Base-by-base conservation (phyloP, 1,139 yeast genomes). In the Geotrichum australiense region DNA sequence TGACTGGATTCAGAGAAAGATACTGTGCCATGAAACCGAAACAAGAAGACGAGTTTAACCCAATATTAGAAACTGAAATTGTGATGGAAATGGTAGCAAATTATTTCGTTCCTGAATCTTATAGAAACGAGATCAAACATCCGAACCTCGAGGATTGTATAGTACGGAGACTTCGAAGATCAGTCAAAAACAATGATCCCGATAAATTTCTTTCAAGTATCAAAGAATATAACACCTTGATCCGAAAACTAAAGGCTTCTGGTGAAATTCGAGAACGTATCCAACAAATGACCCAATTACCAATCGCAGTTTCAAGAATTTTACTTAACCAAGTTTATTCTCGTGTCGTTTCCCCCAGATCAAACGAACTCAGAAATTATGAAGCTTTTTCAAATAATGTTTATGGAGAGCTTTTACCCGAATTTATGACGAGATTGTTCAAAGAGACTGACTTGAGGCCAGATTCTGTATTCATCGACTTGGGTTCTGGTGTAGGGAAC, bases 401-500 rank as follows among this genome's bases (percentile, higher is more conserved):
- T 1, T 89, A 89, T 57, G 97, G 97, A 3, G 97, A 89, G 62
- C 65, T 89, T 43, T 67, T 89, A 55, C 96, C 96, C 0, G 69
- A 73, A 3, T 85, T 87, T 54, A 69, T 84, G 29, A 73, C 86
- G 39, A 77, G 72, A 51, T 80, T 84, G 1, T 77, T 82, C 52
- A 66, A 73, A 3, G 75, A 83, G 55, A 81, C 87, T 32, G 70
- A 68, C 1, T 65, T 86, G 39, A 61, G 64, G 25, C 70, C 78
- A 1, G 61, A 62, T 1, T 74, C 76, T 40, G 73, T 69, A 19
- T 87, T 86, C 55, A 78, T 87, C 48, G 96, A 84, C 61, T 67
- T 89, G 28, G 97, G 96, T 0, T 85, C 94, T 0, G 96, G 96
- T 4, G 96, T 89, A 3, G 97, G 96, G 0, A 87, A 87, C 56